Evolutionary conservation across 139 green algal genomes (phyloP).

Genomic region (Deuterostichococcus epilithicus): DNA sequence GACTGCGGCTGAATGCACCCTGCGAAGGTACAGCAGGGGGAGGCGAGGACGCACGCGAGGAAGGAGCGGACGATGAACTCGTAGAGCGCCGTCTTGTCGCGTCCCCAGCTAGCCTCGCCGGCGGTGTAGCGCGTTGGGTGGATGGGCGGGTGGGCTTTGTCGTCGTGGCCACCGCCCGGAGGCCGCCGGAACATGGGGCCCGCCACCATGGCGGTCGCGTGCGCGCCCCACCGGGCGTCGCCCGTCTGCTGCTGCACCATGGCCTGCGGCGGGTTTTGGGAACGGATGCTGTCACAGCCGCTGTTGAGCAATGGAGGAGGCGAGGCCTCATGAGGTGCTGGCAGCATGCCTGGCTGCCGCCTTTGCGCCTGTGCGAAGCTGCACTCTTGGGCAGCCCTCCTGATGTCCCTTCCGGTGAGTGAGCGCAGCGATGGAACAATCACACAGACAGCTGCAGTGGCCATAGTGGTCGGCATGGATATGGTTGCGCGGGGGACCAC

Average conservation of each 20-base stretch:
- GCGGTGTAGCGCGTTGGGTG: constrained; percentile 71
- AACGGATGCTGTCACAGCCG: neutral
- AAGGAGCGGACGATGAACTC: constrained; percentile 95
- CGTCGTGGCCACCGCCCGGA: constrained; percentile 71
- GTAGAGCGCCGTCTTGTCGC: constrained; percentile 81
- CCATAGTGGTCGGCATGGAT: no score
- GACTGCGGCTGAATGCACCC: neutral
- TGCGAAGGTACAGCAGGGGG: neutral
- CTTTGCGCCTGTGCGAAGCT: no score
- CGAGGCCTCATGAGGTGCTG: neutral
- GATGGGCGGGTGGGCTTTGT: constrained; percentile 90
- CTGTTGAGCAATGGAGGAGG: neutral
- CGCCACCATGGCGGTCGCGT: constrained; percentile 46
- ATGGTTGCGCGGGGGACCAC: no score
- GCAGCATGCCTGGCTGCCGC: no score
- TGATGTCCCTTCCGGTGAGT: no score
- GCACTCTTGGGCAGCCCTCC: no score
- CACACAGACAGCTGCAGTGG: no score
- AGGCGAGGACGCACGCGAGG: constrained; percentile 63
- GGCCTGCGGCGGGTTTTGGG: constrained; percentile 28
- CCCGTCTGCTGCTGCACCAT: constrained; percentile 54
- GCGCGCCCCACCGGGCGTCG: constrained; percentile 52
- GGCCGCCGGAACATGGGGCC: constrained; percentile 68
- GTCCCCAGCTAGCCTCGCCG: constrained; percentile 36
- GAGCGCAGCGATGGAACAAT: no score